phyloP scores from a whole-genome alignment of 2,329 filamentous ascomycete species.

The Pleurostoma richardsiae region DNA sequence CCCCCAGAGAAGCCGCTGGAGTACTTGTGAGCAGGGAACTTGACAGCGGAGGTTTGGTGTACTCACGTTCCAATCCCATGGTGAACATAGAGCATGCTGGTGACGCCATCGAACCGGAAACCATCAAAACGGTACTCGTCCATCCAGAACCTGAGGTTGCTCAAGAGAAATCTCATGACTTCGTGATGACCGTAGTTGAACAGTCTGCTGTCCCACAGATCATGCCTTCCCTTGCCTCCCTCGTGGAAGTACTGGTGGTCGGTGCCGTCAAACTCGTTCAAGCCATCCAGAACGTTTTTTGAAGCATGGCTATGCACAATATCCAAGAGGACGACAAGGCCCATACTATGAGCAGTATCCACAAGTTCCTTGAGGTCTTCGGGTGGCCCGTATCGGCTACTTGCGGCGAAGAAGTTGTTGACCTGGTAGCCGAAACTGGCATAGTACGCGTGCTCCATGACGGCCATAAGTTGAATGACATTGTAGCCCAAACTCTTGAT shows the following conservation, averaged over 20 bases:
- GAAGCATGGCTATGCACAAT: conserved; percentile 97
- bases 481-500: conserved; percentile 93
- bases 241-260: conserved; percentile 96
- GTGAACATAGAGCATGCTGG: conserved; percentile 94
- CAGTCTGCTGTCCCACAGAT: conserved; percentile 91
- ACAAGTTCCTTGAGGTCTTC: conserved; percentile 96
- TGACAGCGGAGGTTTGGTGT: not conserved
- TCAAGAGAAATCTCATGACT: conserved; percentile 90
- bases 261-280: conserved; percentile 93
- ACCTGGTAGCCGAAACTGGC: conserved; percentile 98
- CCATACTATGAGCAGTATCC: conserved; percentile 88
- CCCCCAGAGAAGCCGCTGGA: conserved; percentile 87
- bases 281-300: conserved; percentile 91
- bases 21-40: conserved; percentile 14
- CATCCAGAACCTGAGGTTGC: conserved; percentile 98
- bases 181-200: conserved; percentile 98
- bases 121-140: conserved; percentile 96
- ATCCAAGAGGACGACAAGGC: conserved; percentile 85
- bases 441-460: conserved; percentile 99
- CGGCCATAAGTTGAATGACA: conserved; percentile 94
- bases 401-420: conserved; percentile 98
- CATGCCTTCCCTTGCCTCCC: conserved; percentile 78
- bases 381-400: conserved; percentile 87
- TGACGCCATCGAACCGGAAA: conserved; percentile 96
- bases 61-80: conserved; percentile 94